These are phyloP conservation scores for Pseudogymnoascus sp. DNA, from an alignment of 2,329 filamentous ascomycete species.

Conservation along the genomic window DNA sequence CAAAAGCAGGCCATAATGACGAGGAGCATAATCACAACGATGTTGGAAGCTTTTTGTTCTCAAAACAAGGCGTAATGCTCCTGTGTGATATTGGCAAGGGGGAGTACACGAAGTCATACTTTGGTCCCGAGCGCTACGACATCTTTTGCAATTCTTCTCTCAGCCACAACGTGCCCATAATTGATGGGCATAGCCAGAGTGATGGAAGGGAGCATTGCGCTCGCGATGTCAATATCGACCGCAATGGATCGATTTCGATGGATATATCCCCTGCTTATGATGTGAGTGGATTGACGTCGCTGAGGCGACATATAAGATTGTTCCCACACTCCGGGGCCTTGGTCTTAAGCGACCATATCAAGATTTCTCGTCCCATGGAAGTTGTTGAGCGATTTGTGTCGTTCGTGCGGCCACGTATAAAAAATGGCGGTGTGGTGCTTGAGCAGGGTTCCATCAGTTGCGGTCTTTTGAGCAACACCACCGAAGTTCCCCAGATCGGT, in stretches of 20 bases:
- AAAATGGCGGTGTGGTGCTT: background rate
- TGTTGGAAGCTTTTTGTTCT: background rate
- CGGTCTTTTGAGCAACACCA: background rate
- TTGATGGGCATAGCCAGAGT: background rate
- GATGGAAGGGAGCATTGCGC: background rate
- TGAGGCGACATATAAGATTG: background rate
- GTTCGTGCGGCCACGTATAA: background rate
- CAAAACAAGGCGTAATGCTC: background rate
- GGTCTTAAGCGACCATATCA: background rate
- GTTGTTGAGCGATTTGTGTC: background rate
- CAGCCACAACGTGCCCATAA: background rate
- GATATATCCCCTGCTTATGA: background rate
- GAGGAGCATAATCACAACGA: conserved; percentile 2
- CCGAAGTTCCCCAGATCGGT: background rate
- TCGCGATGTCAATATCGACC: background rate
- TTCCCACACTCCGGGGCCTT: background rate
- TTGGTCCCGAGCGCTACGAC: background rate
- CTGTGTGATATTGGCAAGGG: background rate
- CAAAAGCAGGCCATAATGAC: conserved; percentile 1
- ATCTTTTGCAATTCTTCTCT: background rate
- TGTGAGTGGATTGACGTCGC: background rate
- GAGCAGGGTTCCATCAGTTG: background rate
- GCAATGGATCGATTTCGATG: background rate
- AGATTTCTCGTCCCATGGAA: background rate
- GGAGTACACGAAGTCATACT: conserved; percentile 1